Percentiles rank a stretch among this genome's conserved stretches.
Conservation (phyloP, 306 rosid genomes). For the Malus domestica region ASM211411v1 NC_041794.1:24478001-24478500, state of each 20-base stretch:
- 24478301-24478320: conserved; percentile 18
- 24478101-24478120: no score
- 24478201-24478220: conserved; percentile 26
- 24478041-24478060: no score
- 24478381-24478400: not conserved
- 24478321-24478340: conserved; percentile 49
- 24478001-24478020: no score
- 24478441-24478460: not conserved
- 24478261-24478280: conserved; percentile 28
- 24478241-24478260: conserved; percentile 53
- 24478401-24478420: not conserved
- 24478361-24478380: not conserved
- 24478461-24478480: not conserved
- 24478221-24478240: conserved; percentile 13
- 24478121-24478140: no score
- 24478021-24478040: no score
- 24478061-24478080: no score
- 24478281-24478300: not conserved
- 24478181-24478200: conserved; percentile 7
- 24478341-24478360: conserved; percentile 4
- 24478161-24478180: no score
- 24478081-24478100: no score
- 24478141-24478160: no score
- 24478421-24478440: not conserved
- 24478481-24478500: not conserved